A percentile compares a stretch with the other conserved stretches of the same genome.
Evolutionary conservation across 192 early-diverging fungal genomes (phyloP).

Genomic region (Gamsiella multidivaricata): DNA sequence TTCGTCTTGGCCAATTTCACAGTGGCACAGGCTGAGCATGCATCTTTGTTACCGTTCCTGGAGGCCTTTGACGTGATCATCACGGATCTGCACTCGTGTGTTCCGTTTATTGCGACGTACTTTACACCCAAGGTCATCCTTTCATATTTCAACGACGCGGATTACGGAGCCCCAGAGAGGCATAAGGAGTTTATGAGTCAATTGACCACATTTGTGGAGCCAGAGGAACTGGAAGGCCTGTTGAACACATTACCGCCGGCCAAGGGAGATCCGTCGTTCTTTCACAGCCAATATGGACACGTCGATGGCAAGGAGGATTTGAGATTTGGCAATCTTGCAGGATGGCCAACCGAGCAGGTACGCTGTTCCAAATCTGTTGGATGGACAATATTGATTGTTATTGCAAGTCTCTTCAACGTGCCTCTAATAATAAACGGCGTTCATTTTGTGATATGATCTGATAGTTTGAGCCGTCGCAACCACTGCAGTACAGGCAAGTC

Average conservation of each 20-base stretch:
- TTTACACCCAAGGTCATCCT: conserved; percentile 54
- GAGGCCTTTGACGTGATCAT: conserved; percentile 54
- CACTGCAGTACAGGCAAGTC: conserved; percentile 18
- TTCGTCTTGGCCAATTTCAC: conserved; percentile 45
- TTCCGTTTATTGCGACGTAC: conserved; percentile 54
- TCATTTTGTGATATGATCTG: background rate
- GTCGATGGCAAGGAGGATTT: conserved; percentile 52
- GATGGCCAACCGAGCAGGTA: conserved; percentile 52
- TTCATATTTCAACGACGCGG: conserved; percentile 52
- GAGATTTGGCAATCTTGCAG: conserved; percentile 41
- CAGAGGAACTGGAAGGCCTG: conserved; percentile 35
- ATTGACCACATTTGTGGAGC: conserved; percentile 42
- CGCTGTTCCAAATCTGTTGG: background rate
- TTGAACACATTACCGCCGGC: conserved; percentile 31
- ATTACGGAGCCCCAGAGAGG: conserved; percentile 47
- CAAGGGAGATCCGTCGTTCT: conserved; percentile 50
- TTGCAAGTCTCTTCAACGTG: background rate
- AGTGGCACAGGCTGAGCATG: conserved; percentile 44
- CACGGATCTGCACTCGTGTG: conserved; percentile 52
- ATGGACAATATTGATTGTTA: too few relatives aligned
- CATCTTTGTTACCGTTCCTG: conserved; percentile 52
- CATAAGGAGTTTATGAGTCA: conserved; percentile 52
- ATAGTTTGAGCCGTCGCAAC: conserved; percentile 24
- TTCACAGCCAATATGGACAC: conserved; percentile 53
- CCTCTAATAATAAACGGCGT: background rate